Evolutionary conservation across 1,284 basidiomycete species (phyloP).

Genomic region (Leccinum colubrinum): DNA sequence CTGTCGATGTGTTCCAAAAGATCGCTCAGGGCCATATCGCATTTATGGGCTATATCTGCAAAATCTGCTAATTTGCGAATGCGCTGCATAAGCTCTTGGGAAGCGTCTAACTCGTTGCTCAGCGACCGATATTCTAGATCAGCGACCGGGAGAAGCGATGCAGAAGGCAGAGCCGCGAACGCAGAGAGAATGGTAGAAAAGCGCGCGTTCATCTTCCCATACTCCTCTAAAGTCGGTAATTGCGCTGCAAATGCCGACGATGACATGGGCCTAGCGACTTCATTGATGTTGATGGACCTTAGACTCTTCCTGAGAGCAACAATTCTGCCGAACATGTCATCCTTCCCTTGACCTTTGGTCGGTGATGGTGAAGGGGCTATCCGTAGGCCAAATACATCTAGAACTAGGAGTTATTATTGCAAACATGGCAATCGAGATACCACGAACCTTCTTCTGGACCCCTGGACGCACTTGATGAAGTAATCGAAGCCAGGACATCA

Average conservation of each 20-base stretch:
- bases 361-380: slow-evolving; percentile 33
- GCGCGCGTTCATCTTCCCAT: slow-evolving; percentile 43
- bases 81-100: slow-evolving; percentile 47
- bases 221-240: slow-evolving; percentile 52
- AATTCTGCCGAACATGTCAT: slow-evolving; percentile 41
- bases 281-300: slow-evolving; percentile 58
- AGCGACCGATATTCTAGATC: slow-evolving; percentile 61
- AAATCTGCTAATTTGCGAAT: slow-evolving; percentile 55
- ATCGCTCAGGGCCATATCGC: slow-evolving; percentile 77
- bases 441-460: slow-evolving; percentile 27
- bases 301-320: slow-evolving; percentile 54
- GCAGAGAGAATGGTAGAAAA: slow-evolving; percentile 48
- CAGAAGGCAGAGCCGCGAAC: slow-evolving; percentile 44
- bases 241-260: slow-evolving; percentile 37
- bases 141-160: slow-evolving; percentile 39
- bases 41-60: slow-evolving; percentile 45
- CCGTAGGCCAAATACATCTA: slow-evolving; percentile 60
- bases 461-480: not conserved
- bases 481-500: not conserved
- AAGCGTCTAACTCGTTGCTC: slow-evolving; percentile 52
- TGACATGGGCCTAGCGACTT: slow-evolving; percentile 43
- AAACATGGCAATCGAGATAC: slow-evolving; percentile 2
- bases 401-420: slow-evolving; percentile 1
- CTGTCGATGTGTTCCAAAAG: slow-evolving; percentile 80
- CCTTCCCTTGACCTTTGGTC: slow-evolving; percentile 34